These are phyloP conservation scores for Ramichloridium luteum DNA, from an alignment of 2,329 filamentous ascomycete genomes.

Conservation along the genomic window DNA sequence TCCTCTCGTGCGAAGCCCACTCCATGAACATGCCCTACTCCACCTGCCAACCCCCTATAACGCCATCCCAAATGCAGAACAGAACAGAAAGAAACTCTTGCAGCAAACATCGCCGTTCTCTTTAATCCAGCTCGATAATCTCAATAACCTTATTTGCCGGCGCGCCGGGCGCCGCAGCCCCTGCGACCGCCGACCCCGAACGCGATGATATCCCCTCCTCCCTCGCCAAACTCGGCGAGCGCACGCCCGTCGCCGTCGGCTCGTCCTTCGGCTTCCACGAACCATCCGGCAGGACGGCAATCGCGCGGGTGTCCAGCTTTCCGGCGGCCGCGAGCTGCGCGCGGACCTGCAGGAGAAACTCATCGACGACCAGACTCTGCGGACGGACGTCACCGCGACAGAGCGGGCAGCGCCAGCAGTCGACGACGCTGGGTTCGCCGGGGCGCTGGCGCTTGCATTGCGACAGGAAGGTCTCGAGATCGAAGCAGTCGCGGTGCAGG, in stretches of 20 bases:
- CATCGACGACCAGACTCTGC: conserved; percentile 55
- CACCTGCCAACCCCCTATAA: no score
- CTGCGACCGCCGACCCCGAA: conserved; percentile 2
- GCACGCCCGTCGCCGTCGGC: conserved; percentile 16
- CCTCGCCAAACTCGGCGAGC: conserved; percentile 17
- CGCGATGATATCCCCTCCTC: conserved; percentile 10
- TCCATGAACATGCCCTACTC: no score
- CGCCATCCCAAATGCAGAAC: no score
- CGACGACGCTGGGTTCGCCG: conserved; percentile 33
- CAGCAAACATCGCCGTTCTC: no score
- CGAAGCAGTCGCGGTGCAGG: conserved; percentile 76
- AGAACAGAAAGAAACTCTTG: no score
- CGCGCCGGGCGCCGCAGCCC: conserved; percentile 2
- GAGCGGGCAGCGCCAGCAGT: conserved; percentile 79
- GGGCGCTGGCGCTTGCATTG: conserved; percentile 42
- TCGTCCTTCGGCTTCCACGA: conserved; percentile 41
- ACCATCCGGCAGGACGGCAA: conserved; percentile 52
- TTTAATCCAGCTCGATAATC: conserved; percentile 17
- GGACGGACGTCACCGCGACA: conserved; percentile 70
- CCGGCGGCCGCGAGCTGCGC: conserved; percentile 29
- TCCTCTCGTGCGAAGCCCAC: no score
- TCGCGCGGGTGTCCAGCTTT: conserved; percentile 39
- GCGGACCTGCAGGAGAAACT: conserved; percentile 56
- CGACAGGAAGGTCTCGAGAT: conserved; percentile 67
- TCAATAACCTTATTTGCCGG: conserved; percentile 8